A percentile compares a stretch with the other conserved stretches of the same genome.
phyloP scores from a whole-genome alignment of 768 basidiomycete species.

The Podaxis sp. region DNA sequence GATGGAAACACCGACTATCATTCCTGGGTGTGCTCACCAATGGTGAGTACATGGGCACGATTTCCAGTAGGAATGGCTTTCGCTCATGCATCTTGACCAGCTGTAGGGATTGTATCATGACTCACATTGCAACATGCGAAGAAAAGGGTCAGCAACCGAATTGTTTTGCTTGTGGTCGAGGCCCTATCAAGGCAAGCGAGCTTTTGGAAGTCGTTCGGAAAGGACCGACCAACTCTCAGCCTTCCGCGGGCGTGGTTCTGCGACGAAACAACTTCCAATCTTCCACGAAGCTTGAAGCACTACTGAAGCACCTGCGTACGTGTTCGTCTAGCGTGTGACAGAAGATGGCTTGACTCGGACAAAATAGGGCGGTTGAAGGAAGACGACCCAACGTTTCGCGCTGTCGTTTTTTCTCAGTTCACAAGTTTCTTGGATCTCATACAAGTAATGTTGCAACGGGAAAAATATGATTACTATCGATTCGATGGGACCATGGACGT shows the following conservation, averaged over 20 bases:
- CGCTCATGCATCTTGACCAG: conserved; percentile 22
- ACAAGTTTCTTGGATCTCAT: conserved; percentile 86
- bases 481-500: conserved; percentile 94
- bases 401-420: conserved; percentile 89
- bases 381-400: conserved; percentile 75
- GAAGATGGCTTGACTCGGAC: neutral
- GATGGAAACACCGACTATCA: conserved; percentile 63
- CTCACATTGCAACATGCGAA: conserved; percentile 63
- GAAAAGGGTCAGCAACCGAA: conserved; percentile 65
- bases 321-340: conserved; percentile 9
- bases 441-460: conserved; percentile 62
- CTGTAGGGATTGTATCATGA: conserved; percentile 88
- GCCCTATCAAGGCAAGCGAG: conserved; percentile 63
- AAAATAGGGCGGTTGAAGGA: conserved; percentile 52
- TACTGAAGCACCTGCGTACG: conserved; percentile 68
- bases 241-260: conserved; percentile 44
- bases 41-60: conserved; percentile 41
- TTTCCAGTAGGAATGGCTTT: neutral
- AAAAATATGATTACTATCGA: conserved; percentile 64
- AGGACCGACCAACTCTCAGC: conserved; percentile 27
- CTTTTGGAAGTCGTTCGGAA: conserved; percentile 58
- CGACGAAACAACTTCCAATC: conserved; percentile 82
- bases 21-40: conserved; percentile 74
- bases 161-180: conserved; percentile 78
- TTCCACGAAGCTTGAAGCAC: conserved; percentile 87